These are phyloP conservation scores for Fremontodendron californicum DNA, from an alignment of 345 rosid genomes.

Conservation along the genomic window DNA sequence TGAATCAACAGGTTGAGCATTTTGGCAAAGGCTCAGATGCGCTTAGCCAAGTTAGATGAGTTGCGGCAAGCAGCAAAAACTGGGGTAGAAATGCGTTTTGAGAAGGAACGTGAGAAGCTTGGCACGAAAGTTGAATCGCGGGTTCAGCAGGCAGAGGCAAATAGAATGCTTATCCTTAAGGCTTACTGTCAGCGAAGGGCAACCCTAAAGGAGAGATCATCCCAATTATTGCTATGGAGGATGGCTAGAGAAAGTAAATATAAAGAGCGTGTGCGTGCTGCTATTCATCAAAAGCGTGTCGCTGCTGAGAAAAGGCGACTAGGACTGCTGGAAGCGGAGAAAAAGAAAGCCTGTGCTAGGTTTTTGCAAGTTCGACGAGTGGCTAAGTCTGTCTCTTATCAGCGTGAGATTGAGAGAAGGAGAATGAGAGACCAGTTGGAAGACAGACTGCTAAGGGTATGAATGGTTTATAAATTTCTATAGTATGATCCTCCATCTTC, in stretches of 20 bases:
- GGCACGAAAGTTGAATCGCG: conserved; percentile 74
- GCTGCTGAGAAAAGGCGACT: conserved; percentile 92
- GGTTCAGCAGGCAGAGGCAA: conserved; percentile 84
- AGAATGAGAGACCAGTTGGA: conserved; percentile 79
- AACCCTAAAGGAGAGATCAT: conserved; percentile 69
- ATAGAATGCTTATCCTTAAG: conserved; percentile 80
- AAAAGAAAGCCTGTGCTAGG: conserved; percentile 77
- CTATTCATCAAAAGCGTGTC: conserved; percentile 81
- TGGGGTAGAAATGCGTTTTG: conserved; percentile 70
- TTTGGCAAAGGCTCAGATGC: conserved; percentile 73
- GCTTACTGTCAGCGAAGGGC: conserved; percentile 76
- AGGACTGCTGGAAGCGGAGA: conserved; percentile 84
- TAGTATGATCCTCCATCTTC: background rate
- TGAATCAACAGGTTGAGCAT: conserved; percentile 54
- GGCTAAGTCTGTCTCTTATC: conserved; percentile 66
- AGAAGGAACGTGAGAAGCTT: conserved; percentile 79
- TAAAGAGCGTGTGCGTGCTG: conserved; percentile 71
- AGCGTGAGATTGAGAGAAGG: conserved; percentile 87
- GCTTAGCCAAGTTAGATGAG: conserved; percentile 81
- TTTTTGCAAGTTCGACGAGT: conserved; percentile 63
- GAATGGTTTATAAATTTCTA: conserved; percentile 13
- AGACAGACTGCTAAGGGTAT: conserved; percentile 79
- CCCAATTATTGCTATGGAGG: conserved; percentile 72
- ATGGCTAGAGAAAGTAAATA: conserved; percentile 83
- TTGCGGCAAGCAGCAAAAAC: conserved; percentile 84